These are phyloP conservation scores for Botrytis elliptica DNA, from an alignment of 2,329 filamentous ascomycete species.

Conservation along the genomic window DNA sequence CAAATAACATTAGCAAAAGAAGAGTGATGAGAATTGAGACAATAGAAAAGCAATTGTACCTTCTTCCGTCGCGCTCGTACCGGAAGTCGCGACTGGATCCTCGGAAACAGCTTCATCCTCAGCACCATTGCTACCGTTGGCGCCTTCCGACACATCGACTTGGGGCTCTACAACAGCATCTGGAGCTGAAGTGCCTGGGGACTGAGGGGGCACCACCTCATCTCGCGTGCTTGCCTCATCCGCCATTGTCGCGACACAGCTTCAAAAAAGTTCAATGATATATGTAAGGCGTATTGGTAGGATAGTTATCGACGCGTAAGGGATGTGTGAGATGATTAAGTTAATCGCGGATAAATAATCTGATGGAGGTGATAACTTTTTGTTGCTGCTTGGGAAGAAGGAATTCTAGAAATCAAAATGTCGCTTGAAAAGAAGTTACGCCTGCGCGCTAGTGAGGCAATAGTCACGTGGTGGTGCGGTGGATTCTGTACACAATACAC, in stretches of 20 bases:
- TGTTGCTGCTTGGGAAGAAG: slow-evolving; percentile 15
- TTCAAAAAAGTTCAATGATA: slow-evolving; percentile 20
- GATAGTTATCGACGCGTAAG: slow-evolving; percentile 29
- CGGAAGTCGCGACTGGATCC: slow-evolving; percentile 32
- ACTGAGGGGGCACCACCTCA: slow-evolving; percentile 24
- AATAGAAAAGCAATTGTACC: slow-evolving; percentile 27
- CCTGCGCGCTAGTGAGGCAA: slow-evolving; percentile 19
- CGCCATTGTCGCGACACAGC: slow-evolving; percentile 35
- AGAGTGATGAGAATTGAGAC: slow-evolving; percentile 20
- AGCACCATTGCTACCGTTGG: slow-evolving; percentile 27
- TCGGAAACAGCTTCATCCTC: slow-evolving; percentile 25
- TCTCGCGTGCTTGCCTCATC: slow-evolving; percentile 32
- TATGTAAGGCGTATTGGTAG: slow-evolving; percentile 20
- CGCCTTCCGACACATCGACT: slow-evolving; percentile 25
- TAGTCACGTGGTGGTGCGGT: slow-evolving; percentile 20
- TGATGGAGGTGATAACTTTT: slow-evolving; percentile 31
- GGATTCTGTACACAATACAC: slow-evolving; percentile 21
- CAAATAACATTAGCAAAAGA: slow-evolving; percentile 29
- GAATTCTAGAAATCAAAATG: slow-evolving; percentile 27
- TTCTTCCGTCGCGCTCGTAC: slow-evolving; percentile 28
- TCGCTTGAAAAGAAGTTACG: slow-evolving; percentile 25
- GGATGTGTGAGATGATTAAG: slow-evolving; percentile 23
- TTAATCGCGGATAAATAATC: slow-evolving; percentile 22
- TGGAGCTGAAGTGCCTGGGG: slow-evolving; percentile 26
- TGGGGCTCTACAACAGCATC: slow-evolving; percentile 24